A percentile compares a stretch with the other conserved stretches of the same genome.
phyloP scores from a whole-genome alignment of 495 filamentous ascomycete genomes.

The Trichoderma asperelloides region DNA sequence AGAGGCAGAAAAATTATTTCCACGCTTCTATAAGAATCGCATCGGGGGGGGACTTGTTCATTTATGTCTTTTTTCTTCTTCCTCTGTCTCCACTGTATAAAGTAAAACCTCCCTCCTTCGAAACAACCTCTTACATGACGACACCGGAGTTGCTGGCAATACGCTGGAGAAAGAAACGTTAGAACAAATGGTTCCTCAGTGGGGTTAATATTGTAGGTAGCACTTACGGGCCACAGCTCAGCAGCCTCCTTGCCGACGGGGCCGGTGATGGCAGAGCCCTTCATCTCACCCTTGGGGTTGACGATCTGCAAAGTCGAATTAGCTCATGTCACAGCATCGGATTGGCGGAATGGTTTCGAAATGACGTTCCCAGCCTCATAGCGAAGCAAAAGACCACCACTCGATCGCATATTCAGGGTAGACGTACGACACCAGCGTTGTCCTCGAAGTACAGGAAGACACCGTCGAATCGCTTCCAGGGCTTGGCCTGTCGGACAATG shows the following conservation, averaged over 20 bases:
- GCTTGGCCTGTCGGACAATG: constrained; percentile 92
- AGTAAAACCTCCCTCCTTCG: constrained; percentile 10
- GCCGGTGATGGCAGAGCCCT: constrained; percentile 97
- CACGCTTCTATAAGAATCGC: constrained; percentile 13
- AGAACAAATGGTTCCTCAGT: constrained; percentile 1
- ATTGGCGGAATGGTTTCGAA: neutral
- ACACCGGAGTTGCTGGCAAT: constrained; percentile 99
- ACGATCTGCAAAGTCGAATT: constrained; percentile 60
- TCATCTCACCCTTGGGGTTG: constrained; percentile 99
- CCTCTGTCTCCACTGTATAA: neutral
- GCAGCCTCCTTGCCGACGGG: constrained; percentile 99
- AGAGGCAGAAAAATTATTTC: constrained; percentile 17
- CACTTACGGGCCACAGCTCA: constrained; percentile 92
- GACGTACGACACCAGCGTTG: constrained; percentile 93
- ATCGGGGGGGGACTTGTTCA: constrained; percentile 19
- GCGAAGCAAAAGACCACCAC: neutral
- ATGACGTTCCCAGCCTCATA: neutral
- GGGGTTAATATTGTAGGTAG: neutral
- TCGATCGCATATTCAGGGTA: too few relatives aligned
- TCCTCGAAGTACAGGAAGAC: constrained; percentile 99
- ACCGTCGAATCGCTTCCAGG: constrained; percentile 94
- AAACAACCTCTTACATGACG: constrained; percentile 67
- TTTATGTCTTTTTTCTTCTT: constrained; percentile 19
- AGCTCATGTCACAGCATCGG: constrained; percentile 4
- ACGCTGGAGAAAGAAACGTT: constrained; percentile 53